phyloP scores from a whole-genome alignment of 345 rosid genomes.

The Eucalyptus dawsonii region DNA sequence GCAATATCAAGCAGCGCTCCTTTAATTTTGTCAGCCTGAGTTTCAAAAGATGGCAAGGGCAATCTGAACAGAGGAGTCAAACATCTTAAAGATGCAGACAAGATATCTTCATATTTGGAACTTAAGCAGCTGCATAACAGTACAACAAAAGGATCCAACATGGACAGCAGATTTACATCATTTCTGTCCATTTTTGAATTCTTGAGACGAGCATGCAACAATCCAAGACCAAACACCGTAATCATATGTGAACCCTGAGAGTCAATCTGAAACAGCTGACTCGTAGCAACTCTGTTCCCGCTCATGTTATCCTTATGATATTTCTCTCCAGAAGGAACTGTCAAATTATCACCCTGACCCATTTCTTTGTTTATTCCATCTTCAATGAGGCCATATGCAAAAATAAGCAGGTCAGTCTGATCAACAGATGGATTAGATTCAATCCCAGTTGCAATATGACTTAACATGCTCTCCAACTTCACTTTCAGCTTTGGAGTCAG shows the following conservation, averaged over 20 bases:
- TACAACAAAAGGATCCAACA: conserved; percentile 79
- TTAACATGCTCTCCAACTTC: conserved; percentile 66
- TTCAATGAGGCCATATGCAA: conserved; percentile 46
- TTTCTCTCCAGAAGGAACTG: conserved; percentile 8
- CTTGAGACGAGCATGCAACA: conserved; percentile 49
- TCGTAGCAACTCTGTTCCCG: conserved; percentile 6
- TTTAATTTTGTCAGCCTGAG: conserved; percentile 71
- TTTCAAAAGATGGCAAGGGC: conserved; percentile 64
- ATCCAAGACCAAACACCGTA: conserved; percentile 62
- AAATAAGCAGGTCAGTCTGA: conserved; percentile 59
- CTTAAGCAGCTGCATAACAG: conserved; percentile 62
- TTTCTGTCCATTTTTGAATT: conserved; percentile 29
- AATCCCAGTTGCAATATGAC: conserved; percentile 67
- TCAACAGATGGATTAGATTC: conserved; percentile 70
- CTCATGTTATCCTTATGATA: conserved; percentile 3
- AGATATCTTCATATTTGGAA: conserved; percentile 75
- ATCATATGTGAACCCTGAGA: conserved; percentile 51
- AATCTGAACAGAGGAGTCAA: conserved; percentile 59
- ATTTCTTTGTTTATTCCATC: conserved; percentile 44
- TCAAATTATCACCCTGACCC: conserved; percentile 13
- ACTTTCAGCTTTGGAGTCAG: conserved; percentile 57
- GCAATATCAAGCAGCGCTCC: conserved; percentile 56
- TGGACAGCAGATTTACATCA: conserved; percentile 31
- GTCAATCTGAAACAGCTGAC: conserved; percentile 18
- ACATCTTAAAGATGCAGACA: conserved; percentile 68